These are phyloP conservation scores for Gamsiella multidivaricata DNA, from an alignment of 192 early-diverging fungal genomes.

Conservation along the genomic window DNA sequence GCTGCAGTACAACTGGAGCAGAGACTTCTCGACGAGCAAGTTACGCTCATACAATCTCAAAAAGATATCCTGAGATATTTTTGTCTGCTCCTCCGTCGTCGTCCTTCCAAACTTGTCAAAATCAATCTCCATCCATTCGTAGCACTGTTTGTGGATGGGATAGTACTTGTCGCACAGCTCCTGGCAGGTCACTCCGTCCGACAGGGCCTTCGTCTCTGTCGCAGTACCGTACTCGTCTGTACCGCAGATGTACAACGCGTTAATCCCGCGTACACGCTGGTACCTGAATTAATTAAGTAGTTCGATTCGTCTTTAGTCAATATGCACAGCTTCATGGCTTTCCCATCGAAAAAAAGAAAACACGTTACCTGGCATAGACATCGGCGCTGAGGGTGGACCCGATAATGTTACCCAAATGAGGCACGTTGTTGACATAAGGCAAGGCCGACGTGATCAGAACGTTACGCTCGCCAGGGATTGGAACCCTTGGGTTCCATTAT, in stretches of 20 bases:
- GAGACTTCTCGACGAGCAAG: constrained; percentile 75
- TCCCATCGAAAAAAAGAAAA: not conserved
- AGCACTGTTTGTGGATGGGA: constrained; percentile 84
- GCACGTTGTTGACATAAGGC: constrained; percentile 99
- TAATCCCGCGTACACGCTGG: constrained; percentile 88
- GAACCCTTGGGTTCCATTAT: constrained; percentile 58
- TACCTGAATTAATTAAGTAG: constrained; percentile 63
- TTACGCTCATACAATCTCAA: constrained; percentile 76
- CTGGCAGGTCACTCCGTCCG: constrained; percentile 90
- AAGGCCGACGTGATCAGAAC: constrained; percentile 95
- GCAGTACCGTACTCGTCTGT: constrained; percentile 99
- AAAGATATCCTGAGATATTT: constrained; percentile 94
- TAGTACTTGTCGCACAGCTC: constrained; percentile 98
- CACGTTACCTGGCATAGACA: constrained; percentile 82
- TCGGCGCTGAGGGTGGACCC: constrained; percentile 99
- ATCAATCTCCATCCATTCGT: constrained; percentile 94
- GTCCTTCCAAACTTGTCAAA: constrained; percentile 98
- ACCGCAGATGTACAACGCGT: constrained; percentile 94
- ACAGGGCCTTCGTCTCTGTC: constrained; percentile 97
- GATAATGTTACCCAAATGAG: constrained; percentile 99
- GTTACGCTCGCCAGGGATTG: constrained; percentile 80
- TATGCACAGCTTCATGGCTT: not conserved
- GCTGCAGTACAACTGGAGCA: constrained; percentile 93
- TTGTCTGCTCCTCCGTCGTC: constrained; percentile 89
- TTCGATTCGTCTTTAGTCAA: not conserved